Base-by-base conservation (phyloP, 164 flowering plant species). In the Umbellularia californica region DNA sequence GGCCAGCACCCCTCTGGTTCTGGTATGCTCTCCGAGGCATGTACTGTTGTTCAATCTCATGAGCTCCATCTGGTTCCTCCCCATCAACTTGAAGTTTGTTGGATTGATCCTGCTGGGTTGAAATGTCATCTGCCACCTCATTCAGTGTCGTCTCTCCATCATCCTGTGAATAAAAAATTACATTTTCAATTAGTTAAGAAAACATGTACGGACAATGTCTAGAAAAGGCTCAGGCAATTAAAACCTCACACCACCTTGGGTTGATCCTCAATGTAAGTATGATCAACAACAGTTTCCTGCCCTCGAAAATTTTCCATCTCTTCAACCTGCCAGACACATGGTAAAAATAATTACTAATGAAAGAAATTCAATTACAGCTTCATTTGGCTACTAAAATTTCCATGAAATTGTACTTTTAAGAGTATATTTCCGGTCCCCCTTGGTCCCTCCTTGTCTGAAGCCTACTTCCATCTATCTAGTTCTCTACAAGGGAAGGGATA, bases 1-100 rank as follows among this genome's bases (percentile, higher is more conserved):
- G 83, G 27, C 89, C 86, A 58, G 90, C 90, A 52, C 91, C 91
- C 85, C 98, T 83, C 67, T 84, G 88, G 82, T 87, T 90, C 68
- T 77, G 90, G 74, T 85, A 84, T 33, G 72, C 20, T 74, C 90
- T 82, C 65, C 90, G 85, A 0, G 83, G 86, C 70, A 65, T 52
- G 35, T 85, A 73, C 33, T 87, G 88, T 24, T 87, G 92, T 60
- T 70, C 72, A 35, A 24, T 47, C 24, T 84, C 88, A 67, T 68
- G 75, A 47, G 77, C 75, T 12, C 33, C 52, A 24, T 70, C 24
- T 7, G 50, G 60, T 75, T 83, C 94, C 65, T 68, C 71, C 19
- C 50, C 73, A 22, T 86, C 92, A 17, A 67, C 67, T 65, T 84
- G 81, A 20, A 70, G 72, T 13, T 82, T 72, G 23, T 27, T 14